Base-by-base conservation (phyloP, 2,329 filamentous ascomycete genomes). In the Boeremia lycopersici region DNA sequence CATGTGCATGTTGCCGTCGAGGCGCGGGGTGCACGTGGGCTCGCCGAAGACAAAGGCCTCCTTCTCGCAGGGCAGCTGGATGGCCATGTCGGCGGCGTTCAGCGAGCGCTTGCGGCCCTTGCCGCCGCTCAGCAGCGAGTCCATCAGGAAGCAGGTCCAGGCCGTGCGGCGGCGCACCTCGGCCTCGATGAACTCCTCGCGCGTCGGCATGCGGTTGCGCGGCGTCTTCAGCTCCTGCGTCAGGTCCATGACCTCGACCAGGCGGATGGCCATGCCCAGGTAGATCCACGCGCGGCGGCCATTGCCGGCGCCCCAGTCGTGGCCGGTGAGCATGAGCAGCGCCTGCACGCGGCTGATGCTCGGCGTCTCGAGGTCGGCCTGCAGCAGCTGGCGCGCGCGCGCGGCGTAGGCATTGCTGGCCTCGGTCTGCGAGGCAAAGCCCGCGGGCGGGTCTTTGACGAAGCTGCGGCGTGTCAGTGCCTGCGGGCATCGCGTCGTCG, bases 221-320 rank as follows among this genome's bases (percentile, higher is more conserved):
- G 73, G 69, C 34, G 57, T 55, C 47, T 70, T 64, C 4, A 65
- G 66, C 59, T 76, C 74, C 43, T 70, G 72, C 15, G 72, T 74
- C 33, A 76, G 64, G 51, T 74, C 73, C 69, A 77, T 74, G 58
- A 76, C 71, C 57, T 77, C 72, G 45, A 74, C 73, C 40, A 76
- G 71, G 6, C 74, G 65, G 12, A 77, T 75, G 19, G 74, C 74
- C 72, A 76, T 76, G 54, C 74, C 74, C 34, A 77, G 69, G 38
- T 75, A 76, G 46, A 76, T 76, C 74, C 74, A 77, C 0, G 74
- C 74, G 34, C 73, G 57, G 19, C 73, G 62, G 2, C 74, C 74
- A 34, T 77, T 77, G 55, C 76, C 79, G 48, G 77, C 80, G 53
- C 71, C 75, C 75, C 78, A 80, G 50, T 78, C 76, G 48, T 79